Percentiles rank a stretch among this genome's conserved stretches.
These are phyloP conservation scores for Suillus subalutaceus DNA, from an alignment of 768 basidiomycete species.

Conservation along the genomic window DNA sequence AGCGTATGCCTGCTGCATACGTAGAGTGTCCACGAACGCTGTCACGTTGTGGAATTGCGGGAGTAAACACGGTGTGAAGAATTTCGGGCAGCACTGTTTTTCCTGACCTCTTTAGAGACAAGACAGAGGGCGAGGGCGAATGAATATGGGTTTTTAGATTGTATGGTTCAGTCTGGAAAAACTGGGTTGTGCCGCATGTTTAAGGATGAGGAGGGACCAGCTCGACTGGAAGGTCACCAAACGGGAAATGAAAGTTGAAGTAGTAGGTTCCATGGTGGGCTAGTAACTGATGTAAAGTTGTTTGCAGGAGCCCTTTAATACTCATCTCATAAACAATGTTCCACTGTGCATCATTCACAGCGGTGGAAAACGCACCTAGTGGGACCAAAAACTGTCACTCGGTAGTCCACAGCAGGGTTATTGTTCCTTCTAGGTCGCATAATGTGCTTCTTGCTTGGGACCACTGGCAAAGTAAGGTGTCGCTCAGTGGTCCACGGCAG, in stretches of 20 bases:
- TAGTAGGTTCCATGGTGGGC: not conserved
- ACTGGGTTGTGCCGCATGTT: not conserved
- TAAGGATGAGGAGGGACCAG: not conserved
- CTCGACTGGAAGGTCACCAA: not conserved
- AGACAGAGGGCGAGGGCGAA: not conserved
- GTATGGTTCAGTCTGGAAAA: not conserved
- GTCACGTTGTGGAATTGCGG: not conserved
- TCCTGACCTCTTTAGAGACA: not conserved
- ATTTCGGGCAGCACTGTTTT: not conserved
- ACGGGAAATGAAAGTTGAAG: not conserved
- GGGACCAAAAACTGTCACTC: not conserved
- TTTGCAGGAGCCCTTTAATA: not conserved
- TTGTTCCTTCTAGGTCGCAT: not conserved
- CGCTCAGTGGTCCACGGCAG: not conserved
- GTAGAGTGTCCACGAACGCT: not conserved
- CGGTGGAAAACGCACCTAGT: not conserved
- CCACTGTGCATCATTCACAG: not conserved
- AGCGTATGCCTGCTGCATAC: not conserved
- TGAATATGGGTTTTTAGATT: not conserved
- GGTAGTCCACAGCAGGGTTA: not conserved
- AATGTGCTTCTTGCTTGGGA: not conserved
- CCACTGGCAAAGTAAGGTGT: no score
- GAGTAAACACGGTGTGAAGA: not conserved
- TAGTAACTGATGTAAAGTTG: not conserved
- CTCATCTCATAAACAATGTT: not conserved